Conservation (phyloP, 805 yeast genomes). For the Teunomyces funiuensis region DNA sequence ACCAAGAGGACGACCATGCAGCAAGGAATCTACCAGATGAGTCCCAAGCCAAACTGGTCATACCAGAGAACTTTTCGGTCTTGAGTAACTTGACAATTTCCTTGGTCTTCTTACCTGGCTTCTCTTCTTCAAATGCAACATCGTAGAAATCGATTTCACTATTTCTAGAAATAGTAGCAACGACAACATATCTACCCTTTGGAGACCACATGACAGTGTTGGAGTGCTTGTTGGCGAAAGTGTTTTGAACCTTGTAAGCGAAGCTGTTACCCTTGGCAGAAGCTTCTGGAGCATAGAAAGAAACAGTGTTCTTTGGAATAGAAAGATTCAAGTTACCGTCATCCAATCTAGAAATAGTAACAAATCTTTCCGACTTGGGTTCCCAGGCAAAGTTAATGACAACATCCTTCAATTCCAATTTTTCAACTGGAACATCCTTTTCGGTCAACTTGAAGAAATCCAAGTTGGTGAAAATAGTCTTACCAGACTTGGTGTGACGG, state of each 20-base stretch:
- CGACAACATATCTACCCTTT: constrained; percentile 78
- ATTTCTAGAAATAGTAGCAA: constrained; percentile 48
- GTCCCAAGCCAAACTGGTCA: constrained; percentile 90
- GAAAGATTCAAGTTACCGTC: constrained; percentile 60
- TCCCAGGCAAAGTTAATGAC: constrained; percentile 94
- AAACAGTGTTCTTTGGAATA: constrained; percentile 61
- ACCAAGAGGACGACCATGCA: constrained; percentile 84
- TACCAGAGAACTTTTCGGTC: constrained; percentile 66
- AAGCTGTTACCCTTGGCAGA: constrained; percentile 50
- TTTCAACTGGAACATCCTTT: constrained; percentile 91
- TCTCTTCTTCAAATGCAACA: constrained; percentile 75
- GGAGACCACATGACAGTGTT: constrained; percentile 88
- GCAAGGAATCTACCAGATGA: constrained; percentile 91
- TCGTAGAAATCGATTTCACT: constrained; percentile 86
- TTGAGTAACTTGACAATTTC: constrained; percentile 54
- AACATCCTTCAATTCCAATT: constrained; percentile 86
- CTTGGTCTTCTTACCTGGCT: constrained; percentile 46
- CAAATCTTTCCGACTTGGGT: constrained; percentile 86
- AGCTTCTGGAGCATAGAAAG: constrained; percentile 80
- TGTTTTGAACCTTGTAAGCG: constrained; percentile 60
- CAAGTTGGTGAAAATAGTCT: constrained; percentile 85
- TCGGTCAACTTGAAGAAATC: constrained; percentile 88
- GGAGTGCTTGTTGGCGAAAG: constrained; percentile 58
- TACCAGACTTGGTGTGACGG: constrained; percentile 93
- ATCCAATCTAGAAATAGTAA: constrained; percentile 66